These are phyloP conservation scores for Diaporthe eres DNA, from an alignment of 2,329 filamentous ascomycete species.

Conservation along the genomic window DNA sequence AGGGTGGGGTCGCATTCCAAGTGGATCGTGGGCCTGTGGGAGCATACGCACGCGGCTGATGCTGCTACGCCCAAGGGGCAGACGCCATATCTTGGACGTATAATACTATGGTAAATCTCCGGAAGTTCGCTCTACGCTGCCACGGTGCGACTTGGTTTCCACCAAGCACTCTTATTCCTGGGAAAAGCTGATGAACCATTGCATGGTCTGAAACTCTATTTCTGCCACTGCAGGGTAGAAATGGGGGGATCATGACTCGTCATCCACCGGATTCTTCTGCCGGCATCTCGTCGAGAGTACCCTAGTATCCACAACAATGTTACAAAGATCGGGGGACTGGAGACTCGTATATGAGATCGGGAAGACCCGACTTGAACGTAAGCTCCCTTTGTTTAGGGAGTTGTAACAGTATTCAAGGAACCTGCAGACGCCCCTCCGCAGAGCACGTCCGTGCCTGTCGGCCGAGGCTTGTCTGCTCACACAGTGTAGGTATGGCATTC, in stretches of 20 bases:
- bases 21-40: background rate
- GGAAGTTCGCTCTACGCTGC: background rate
- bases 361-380: constrained; percentile 3
- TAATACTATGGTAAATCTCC: background rate
- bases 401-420: background rate
- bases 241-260: constrained; percentile 15
- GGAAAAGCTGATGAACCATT: constrained; percentile 21
- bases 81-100: background rate
- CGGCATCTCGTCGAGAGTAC: background rate
- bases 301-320: constrained; percentile 8
- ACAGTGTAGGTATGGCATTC: background rate
- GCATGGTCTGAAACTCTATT: constrained; percentile 32
- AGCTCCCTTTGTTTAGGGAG: background rate
- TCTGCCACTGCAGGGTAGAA: constrained; percentile 3
- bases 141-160: background rate
- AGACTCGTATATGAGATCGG: constrained; percentile 26
- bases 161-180: background rate
- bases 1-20: background rate
- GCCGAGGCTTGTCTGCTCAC: background rate
- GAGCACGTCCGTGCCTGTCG: constrained; percentile 4
- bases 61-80: background rate
- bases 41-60: constrained; percentile 5
- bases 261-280: background rate
- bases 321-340: constrained; percentile 1
- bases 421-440: background rate